Base-by-base conservation (phyloP, 78 protist species). In the Chrysochromulina tobinii region DNA sequence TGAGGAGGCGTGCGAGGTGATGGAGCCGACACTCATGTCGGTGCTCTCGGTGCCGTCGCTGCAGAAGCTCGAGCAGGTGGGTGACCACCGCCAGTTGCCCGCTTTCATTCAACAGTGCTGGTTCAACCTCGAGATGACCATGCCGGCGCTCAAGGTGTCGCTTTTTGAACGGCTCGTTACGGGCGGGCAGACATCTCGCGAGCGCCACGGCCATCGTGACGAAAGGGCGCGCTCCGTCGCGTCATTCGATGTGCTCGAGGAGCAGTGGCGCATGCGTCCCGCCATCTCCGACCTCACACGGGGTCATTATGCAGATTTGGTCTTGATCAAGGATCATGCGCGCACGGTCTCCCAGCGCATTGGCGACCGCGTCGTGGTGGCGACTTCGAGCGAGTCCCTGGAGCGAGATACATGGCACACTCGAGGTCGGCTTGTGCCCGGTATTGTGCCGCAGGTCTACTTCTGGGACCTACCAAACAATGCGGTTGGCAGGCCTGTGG, bases 1-100 rank as follows among this genome's bases (percentile, higher is more conserved):
- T 9, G 85, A 77, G 85, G 85, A 77, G 85, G 85, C 85, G 14
- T 77, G 85, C 14, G 85, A 77, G 57, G 85, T 77, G 54, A 77
- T 77, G 85, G 85, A 77, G 85, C 51, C 85, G 7, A 27, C 85
- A 17, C 85, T 77, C 61, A 27, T 77, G 85, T 4, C 85, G 23
- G 85, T 77, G 61, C 57, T 77, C 61, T 11, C 85, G 48, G 51
- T 27, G 12, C 85, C 85, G 14, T 77, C 85, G 23, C 57, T 77
- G 57, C 55, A 5, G 48, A 77, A 77, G 85, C 85, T 77, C 14
- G 85, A 77, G 85, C 85, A n/a, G 48, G 25, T 77, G 12, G 85
- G 85, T 14, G 85, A 77, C 85, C 85, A 77, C 85, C 85, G 57
- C 7, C 85, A 77, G 85, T 53, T 77, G 5, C 85, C 85, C 7